phyloP scores from a whole-genome alignment of 2,329 filamentous ascomycete genomes.

The Mycosphaerella sp. region DNA sequence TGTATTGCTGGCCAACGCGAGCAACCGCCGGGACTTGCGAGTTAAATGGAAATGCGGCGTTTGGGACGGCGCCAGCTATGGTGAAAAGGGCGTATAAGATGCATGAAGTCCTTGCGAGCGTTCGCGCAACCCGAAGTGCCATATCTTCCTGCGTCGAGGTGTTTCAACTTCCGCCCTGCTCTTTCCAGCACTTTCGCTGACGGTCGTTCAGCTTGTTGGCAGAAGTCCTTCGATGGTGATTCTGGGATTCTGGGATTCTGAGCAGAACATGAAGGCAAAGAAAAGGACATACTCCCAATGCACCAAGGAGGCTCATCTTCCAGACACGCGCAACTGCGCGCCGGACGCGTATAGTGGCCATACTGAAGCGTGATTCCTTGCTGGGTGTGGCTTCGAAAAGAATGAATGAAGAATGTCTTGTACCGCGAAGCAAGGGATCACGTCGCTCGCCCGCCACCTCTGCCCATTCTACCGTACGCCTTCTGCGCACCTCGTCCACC shows the following conservation, averaged over 20 bases:
- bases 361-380: conserved; percentile 20
- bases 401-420: conserved; percentile 24
- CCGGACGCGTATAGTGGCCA: conserved; percentile 23
- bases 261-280: neutral
- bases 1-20: conserved; percentile 59
- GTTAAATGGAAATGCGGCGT: conserved; percentile 66
- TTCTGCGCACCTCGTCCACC: neutral
- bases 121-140: conserved; percentile 12
- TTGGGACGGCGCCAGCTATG: conserved; percentile 29
- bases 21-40: conserved; percentile 77
- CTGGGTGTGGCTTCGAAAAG: conserved; percentile 22
- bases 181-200: neutral
- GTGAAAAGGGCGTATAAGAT: conserved; percentile 16
- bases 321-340: conserved; percentile 17
- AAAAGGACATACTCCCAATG: conserved; percentile 10
- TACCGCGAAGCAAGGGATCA: conserved; percentile 20
- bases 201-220: neutral
- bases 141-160: conserved; percentile 8
- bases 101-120: conserved; percentile 17
- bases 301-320: conserved; percentile 12
- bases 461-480: neutral
- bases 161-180: conserved; percentile 1
- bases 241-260: neutral
- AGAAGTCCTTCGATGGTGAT: neutral
- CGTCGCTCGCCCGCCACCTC: neutral